A percentile compares a stretch with the other conserved stretches of the same genome.
phyloP scores from a whole-genome alignment of 2,329 filamentous ascomycete species.

The Pseudocercospora fuligena region DNA sequence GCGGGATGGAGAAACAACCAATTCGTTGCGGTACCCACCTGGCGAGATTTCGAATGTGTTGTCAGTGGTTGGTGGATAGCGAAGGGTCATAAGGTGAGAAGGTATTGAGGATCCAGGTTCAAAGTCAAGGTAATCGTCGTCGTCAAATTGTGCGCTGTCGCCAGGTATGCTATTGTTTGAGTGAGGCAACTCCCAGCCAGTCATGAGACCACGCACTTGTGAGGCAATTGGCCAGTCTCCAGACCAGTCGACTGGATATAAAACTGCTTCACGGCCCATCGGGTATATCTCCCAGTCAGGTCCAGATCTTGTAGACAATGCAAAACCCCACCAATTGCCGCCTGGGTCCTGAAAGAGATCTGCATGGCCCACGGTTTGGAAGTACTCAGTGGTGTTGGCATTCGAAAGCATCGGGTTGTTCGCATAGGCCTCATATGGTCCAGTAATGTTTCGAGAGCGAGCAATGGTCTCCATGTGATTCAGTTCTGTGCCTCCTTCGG shows the following conservation, averaged over 20 bases:
- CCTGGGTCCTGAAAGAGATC: constrained; percentile 60
- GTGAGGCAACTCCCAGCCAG: constrained; percentile 48
- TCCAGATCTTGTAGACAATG: constrained; percentile 53
- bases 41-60: constrained; percentile 52
- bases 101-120: constrained; percentile 52
- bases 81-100: constrained; percentile 61
- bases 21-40: constrained; percentile 46
- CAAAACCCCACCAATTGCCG: constrained; percentile 60
- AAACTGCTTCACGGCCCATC: constrained; percentile 60
- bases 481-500: constrained; percentile 47
- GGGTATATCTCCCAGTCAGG: constrained; percentile 52
- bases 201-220: constrained; percentile 53
- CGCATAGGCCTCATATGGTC: constrained; percentile 34
- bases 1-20: constrained; percentile 55
- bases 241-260: constrained; percentile 57
- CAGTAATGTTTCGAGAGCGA: constrained; percentile 44
- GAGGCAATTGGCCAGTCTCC: constrained; percentile 47
- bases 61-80: constrained; percentile 52
- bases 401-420: constrained; percentile 37
- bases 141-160: constrained; percentile 49
- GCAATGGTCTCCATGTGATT: constrained; percentile 48
- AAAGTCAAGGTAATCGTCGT: constrained; percentile 56
- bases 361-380: constrained; percentile 61
- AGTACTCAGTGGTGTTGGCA: constrained; percentile 38
- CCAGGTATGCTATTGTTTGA: constrained; percentile 44